Conservation (phyloP, 2,329 filamentous ascomycete genomes). For the Chrysosporium queenslandicum region DNA sequence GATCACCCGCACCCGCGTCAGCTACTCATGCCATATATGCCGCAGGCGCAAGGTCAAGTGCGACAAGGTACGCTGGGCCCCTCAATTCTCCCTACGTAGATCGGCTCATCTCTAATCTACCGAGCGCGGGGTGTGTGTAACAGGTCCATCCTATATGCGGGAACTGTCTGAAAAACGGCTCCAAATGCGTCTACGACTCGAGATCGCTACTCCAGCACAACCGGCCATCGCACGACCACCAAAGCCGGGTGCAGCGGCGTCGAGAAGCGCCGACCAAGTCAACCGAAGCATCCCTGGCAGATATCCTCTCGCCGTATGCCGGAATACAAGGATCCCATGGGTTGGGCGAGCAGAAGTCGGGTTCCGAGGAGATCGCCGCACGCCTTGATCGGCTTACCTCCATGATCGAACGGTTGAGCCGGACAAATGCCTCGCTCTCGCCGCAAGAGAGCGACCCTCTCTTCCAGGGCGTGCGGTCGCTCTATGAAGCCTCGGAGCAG, state of each 20-base stretch:
- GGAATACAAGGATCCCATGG: constrained; percentile 21
- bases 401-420: constrained; percentile 37
- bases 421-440: constrained; percentile 23
- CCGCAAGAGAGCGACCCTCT: constrained; percentile 17
- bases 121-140: too few relatives aligned
- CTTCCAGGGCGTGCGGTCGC: constrained; percentile 8
- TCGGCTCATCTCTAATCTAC: neutral
- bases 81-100: neutral
- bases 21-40: constrained; percentile 41
- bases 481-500: constrained; percentile 1
- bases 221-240: constrained; percentile 9
- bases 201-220: constrained; percentile 12
- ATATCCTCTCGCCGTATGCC: constrained; percentile 27
- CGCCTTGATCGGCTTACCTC: constrained; percentile 37
- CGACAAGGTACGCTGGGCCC: constrained; percentile 16
- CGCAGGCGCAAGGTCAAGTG: constrained; percentile 41
- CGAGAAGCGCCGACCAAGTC: constrained; percentile 24
- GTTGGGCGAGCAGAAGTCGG: constrained; percentile 19
- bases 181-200: constrained; percentile 36
- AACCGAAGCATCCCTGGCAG: constrained; percentile 19
- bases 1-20: constrained; percentile 40
- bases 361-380: constrained; percentile 34
- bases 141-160: constrained; percentile 39
- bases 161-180: constrained; percentile 37
- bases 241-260: constrained; percentile 30